A percentile compares a stretch with the other conserved stretches of the same genome.
Conservation (phyloP, 2,329 filamentous ascomycete species). For the Aaosphaeria arxii region DNA sequence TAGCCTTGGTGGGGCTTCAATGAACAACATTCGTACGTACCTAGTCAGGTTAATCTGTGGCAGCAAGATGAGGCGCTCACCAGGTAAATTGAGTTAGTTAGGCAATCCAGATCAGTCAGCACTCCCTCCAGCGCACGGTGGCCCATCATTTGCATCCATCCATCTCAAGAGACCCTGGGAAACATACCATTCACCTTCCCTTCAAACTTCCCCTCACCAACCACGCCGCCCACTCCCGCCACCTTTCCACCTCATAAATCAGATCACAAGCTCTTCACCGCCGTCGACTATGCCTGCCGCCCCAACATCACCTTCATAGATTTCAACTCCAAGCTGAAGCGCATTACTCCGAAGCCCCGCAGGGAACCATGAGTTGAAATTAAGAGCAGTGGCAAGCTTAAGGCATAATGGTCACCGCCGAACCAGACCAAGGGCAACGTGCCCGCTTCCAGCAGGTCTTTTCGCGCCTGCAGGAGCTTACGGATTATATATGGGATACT, state of each 20-base stretch:
- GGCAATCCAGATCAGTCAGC: too few relatives aligned
- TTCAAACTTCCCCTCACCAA: not conserved
- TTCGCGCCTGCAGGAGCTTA: constrained; percentile 35
- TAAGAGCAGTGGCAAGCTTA: constrained; percentile 1
- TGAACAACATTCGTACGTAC: too few relatives aligned
- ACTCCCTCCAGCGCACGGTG: too few relatives aligned
- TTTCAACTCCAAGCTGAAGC: not conserved
- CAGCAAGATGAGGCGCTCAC: too few relatives aligned
- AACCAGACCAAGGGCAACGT: constrained; percentile 11
- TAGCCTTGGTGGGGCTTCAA: too few relatives aligned
- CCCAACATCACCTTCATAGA: not conserved
- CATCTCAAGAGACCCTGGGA: not conserved
- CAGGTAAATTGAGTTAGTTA: too few relatives aligned
- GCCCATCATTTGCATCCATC: not conserved
- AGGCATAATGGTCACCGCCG: constrained; percentile 13
- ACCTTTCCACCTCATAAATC: not conserved
- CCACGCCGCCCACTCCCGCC: constrained; percentile 1
- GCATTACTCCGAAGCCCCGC: not conserved
- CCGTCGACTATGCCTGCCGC: too few relatives aligned
- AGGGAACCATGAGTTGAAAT: constrained; percentile 8
- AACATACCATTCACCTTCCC: too few relatives aligned
- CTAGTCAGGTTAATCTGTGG: too few relatives aligned
- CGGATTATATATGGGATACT: constrained; percentile 39
- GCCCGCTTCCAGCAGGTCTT: constrained; percentile 32
- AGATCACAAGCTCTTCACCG: not conserved